A percentile compares a stretch with the other conserved stretches of the same genome.
phyloP scores from a whole-genome alignment of 2,329 filamentous ascomycete species.

The Niveomyces coronatus region DNA sequence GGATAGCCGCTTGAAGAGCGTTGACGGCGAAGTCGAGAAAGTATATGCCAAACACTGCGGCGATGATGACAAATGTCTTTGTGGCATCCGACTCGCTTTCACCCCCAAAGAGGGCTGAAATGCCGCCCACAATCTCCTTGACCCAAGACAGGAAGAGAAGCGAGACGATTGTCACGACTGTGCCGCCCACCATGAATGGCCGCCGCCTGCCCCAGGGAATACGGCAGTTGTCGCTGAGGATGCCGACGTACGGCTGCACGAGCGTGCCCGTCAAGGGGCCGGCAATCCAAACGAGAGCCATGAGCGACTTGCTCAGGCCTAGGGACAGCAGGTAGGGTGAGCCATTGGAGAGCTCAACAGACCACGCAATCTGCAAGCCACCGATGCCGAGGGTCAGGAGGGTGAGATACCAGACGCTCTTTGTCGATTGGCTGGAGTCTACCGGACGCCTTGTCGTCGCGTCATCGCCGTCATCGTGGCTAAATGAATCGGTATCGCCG shows the following conservation, averaged over 20 bases:
- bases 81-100: slow-evolving; percentile 54
- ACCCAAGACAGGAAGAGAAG: slow-evolving; percentile 66
- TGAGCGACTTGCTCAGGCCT: slow-evolving; percentile 70
- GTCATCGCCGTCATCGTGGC: background rate
- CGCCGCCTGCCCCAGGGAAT: slow-evolving; percentile 67
- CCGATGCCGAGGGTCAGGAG: slow-evolving; percentile 79
- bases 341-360: slow-evolving; percentile 86
- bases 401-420: slow-evolving; percentile 77
- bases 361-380: slow-evolving; percentile 90
- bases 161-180: slow-evolving; percentile 54
- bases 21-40: slow-evolving; percentile 92
- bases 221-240: slow-evolving; percentile 69
- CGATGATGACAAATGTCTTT: slow-evolving; percentile 57
- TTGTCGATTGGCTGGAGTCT: slow-evolving; percentile 48
- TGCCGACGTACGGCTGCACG: slow-evolving; percentile 75
- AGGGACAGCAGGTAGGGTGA: slow-evolving; percentile 75
- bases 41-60: slow-evolving; percentile 81
- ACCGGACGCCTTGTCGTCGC: slow-evolving; percentile 21
- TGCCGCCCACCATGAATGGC: slow-evolving; percentile 69
- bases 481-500: slow-evolving; percentile 2
- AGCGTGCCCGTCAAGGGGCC: slow-evolving; percentile 69
- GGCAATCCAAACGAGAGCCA: slow-evolving; percentile 78
- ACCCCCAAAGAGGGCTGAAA: slow-evolving; percentile 61
- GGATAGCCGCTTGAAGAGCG: slow-evolving; percentile 86
- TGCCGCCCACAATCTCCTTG: slow-evolving; percentile 57